These are phyloP conservation scores for Pouteria glomerata DNA, from an alignment of 148 eudicot species.

Conservation along the genomic window DNA sequence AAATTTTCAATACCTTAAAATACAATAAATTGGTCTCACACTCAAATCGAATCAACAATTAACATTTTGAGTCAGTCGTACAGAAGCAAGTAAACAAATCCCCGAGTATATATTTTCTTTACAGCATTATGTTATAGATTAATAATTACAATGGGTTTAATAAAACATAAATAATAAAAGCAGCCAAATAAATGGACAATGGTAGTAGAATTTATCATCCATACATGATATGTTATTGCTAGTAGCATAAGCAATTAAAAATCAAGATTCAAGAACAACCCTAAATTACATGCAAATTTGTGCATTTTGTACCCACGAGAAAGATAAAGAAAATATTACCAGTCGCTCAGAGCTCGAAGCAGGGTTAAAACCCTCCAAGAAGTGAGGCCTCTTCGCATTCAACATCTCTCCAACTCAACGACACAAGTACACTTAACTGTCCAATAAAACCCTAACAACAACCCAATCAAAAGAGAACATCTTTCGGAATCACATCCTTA, in stretches of 20 bases:
- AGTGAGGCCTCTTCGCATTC: conserved; percentile 43
- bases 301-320: not conserved
- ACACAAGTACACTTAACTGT: conserved; percentile 9
- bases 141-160: no score
- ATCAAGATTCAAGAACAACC: not conserved
- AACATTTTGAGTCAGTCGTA: not conserved
- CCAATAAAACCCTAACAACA: not conserved
- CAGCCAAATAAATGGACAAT: not conserved
- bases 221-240: not conserved
- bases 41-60: not conserved
- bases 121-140: no score
- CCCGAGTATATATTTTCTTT: no score
- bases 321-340: conserved; percentile 15
- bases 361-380: conserved; percentile 50
- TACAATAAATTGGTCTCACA: not conserved
- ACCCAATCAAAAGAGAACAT: not conserved
- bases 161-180: not conserved
- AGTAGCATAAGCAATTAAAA: not conserved
- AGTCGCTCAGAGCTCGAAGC: conserved; percentile 39
- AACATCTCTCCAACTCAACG: conserved; percentile 21
- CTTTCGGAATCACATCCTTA: not conserved
- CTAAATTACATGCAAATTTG: not conserved
- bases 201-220: not conserved
- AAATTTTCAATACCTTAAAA: not conserved
- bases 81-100: no score